Percentiles rank a stretch among this genome's conserved stretches.
Conservation (phyloP, 768 basidiomycete genomes). For the Podaxis pistillaris region DNA sequence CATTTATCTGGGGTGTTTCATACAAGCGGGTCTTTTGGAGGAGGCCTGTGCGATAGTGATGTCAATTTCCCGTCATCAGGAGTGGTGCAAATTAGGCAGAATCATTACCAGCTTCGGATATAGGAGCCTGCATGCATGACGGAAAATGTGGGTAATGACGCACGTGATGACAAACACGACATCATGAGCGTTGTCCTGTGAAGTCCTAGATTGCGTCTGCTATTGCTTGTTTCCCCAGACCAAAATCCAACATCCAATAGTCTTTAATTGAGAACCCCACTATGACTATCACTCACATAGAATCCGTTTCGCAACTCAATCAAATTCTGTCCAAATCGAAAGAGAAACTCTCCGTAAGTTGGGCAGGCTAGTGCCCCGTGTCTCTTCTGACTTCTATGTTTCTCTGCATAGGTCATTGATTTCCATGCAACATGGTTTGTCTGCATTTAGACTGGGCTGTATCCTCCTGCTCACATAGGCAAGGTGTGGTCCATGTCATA, state of each 20-base stretch:
- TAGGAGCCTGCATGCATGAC: neutral
- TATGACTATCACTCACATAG: slow-evolving; percentile 55
- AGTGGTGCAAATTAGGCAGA: slow-evolving; percentile 4
- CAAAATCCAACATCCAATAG: neutral
- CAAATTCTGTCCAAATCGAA: slow-evolving; percentile 54
- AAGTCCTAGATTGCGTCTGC: neutral
- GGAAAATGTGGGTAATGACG: neutral
- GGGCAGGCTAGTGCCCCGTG: neutral
- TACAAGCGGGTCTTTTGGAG: neutral
- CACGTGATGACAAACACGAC: neutral
- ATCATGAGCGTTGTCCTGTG: neutral
- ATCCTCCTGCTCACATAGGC: neutral
- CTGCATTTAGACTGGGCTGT: neutral
- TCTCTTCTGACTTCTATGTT: neutral
- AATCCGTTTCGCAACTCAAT: slow-evolving; percentile 63
- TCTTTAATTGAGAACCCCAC: neutral
- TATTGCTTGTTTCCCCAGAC: neutral
- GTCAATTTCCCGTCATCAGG: neutral
- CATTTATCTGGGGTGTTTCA: slow-evolving; percentile 1
- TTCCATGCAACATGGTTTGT: slow-evolving; percentile 81
- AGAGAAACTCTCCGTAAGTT: slow-evolving; percentile 61
- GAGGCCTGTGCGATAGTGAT: neutral
- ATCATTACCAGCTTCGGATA: neutral
- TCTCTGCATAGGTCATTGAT: slow-evolving; percentile 66
- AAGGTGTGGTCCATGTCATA: slow-evolving; percentile 87